Evolutionary conservation across 805 yeast species (phyloP).

Genomic region (Scheffersomyces spartinae): DNA sequence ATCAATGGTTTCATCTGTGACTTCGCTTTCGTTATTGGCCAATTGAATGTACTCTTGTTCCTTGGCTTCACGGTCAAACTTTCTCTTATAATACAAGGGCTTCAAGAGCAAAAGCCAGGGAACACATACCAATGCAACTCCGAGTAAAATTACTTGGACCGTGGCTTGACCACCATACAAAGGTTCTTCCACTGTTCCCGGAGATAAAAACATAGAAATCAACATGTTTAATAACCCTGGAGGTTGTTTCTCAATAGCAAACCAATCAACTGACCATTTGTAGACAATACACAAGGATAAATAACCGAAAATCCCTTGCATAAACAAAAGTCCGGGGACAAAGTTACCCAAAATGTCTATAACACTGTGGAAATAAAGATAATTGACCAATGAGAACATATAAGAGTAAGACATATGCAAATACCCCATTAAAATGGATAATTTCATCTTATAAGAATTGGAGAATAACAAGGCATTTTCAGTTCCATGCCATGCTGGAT

Average conservation of each 20-base stretch:
- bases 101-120: constrained; percentile 85
- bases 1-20: constrained; percentile 24
- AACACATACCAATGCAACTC: constrained; percentile 77
- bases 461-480: constrained; percentile 85
- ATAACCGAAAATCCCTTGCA: constrained; percentile 96
- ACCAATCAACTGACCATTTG: constrained; percentile 95
- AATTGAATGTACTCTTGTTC: constrained; percentile 13
- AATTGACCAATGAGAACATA: constrained; percentile 75
- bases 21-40: constrained; percentile 6
- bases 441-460: constrained; percentile 95
- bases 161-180: constrained; percentile 70
- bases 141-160: constrained; percentile 60
- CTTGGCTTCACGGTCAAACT: constrained; percentile 18
- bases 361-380: constrained; percentile 49
- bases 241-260: constrained; percentile 60
- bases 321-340: constrained; percentile 84
- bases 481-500: constrained; percentile 95
- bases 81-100: constrained; percentile 60
- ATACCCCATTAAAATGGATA: constrained; percentile 90
- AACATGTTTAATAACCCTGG: constrained; percentile 93
- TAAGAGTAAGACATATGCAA: constrained; percentile 88
- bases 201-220: constrained; percentile 89
- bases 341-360: constrained; percentile 89
- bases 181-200: constrained; percentile 76
- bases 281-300: constrained; percentile 75